These are phyloP conservation scores for Laburnicola sp. DNA, from an alignment of 2,329 filamentous ascomycete genomes.

Conservation along the genomic window DNA sequence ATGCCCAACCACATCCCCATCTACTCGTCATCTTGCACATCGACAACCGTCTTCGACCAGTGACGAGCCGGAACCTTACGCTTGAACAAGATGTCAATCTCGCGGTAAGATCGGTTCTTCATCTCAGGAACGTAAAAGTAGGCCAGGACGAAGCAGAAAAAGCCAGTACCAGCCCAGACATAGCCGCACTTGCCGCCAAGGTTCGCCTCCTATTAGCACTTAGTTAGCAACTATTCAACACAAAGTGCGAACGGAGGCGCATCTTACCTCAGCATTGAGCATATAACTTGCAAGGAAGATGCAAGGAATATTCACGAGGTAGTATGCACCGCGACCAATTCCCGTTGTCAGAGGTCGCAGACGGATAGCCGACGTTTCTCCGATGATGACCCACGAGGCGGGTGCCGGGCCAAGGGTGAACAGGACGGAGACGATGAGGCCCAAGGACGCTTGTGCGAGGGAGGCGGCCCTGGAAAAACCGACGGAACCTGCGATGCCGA, in stretches of 20 bases:
- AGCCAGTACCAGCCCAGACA: slow-evolving; percentile 50
- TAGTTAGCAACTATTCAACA: slow-evolving; percentile 58
- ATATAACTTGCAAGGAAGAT: slow-evolving; percentile 65
- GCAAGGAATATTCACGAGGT: slow-evolving; percentile 66
- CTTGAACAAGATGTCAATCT: slow-evolving; percentile 54
- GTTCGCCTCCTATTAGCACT: slow-evolving; percentile 62
- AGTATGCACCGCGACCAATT: slow-evolving; percentile 66
- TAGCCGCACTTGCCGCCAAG: slow-evolving; percentile 43
- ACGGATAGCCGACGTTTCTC: slow-evolving; percentile 67
- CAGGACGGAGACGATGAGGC: slow-evolving; percentile 66
- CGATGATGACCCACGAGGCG: slow-evolving; percentile 68
- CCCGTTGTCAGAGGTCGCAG: slow-evolving; percentile 68
- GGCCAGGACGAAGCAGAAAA: slow-evolving; percentile 57
- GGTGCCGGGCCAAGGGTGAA: slow-evolving; percentile 66
- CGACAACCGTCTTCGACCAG: slow-evolving; percentile 59
- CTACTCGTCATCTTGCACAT: slow-evolving; percentile 66
- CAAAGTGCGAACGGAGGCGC: slow-evolving; percentile 50
- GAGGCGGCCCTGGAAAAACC: slow-evolving; percentile 46
- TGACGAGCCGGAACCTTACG: slow-evolving; percentile 58
- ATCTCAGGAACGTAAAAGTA: slow-evolving; percentile 60
- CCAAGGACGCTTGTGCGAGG: slow-evolving; percentile 63
- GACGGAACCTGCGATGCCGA: slow-evolving; percentile 63
- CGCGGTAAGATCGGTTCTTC: slow-evolving; percentile 53
- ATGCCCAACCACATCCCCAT: slow-evolving; percentile 10
- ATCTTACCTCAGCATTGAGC: slow-evolving; percentile 56